Evolutionary conservation across 73 alveolate genomes (phyloP).

Genomic region (Symbiodinium natans): DNA sequence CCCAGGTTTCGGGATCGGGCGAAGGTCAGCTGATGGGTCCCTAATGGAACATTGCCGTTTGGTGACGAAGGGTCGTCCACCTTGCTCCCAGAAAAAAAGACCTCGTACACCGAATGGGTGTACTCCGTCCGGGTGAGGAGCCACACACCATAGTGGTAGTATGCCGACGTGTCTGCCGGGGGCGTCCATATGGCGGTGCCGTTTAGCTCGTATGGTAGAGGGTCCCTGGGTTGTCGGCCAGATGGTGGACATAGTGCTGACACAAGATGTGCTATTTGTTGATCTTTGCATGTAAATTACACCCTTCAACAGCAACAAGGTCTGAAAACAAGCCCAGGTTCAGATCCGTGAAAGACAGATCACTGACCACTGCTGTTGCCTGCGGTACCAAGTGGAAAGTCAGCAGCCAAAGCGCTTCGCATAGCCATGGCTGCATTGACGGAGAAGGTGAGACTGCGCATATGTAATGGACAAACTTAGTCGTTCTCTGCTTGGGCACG

Average conservation of each 20-base stretch:
- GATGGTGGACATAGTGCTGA: too few relatives aligned
- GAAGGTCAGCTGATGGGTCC: not conserved
- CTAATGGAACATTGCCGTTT: not conserved
- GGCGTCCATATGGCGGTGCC: not conserved
- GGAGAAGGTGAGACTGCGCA: not conserved
- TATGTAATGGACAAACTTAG: too few relatives aligned
- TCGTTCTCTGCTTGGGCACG: too few relatives aligned
- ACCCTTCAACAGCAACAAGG: too few relatives aligned
- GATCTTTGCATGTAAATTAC: too few relatives aligned
- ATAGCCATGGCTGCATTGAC: not conserved
- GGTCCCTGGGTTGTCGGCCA: not conserved
- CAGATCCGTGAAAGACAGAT: not conserved
- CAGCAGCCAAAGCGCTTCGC: not conserved
- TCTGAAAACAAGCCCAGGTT: not conserved
- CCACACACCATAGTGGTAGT: not conserved
- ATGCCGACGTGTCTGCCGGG: constrained; percentile 9
- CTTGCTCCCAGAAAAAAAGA: not conserved
- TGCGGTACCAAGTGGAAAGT: not conserved
- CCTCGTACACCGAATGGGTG: not conserved
- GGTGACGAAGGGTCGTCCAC: not conserved
- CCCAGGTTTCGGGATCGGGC: not conserved
- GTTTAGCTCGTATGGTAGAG: not conserved
- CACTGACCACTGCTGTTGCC: not conserved
- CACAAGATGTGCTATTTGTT: too few relatives aligned
- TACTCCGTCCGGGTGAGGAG: not conserved